A percentile compares a stretch with the other conserved stretches of the same genome.
Conservation (phyloP, 1,139 yeast genomes). For the Suhomyces bolitotheri region DNA sequence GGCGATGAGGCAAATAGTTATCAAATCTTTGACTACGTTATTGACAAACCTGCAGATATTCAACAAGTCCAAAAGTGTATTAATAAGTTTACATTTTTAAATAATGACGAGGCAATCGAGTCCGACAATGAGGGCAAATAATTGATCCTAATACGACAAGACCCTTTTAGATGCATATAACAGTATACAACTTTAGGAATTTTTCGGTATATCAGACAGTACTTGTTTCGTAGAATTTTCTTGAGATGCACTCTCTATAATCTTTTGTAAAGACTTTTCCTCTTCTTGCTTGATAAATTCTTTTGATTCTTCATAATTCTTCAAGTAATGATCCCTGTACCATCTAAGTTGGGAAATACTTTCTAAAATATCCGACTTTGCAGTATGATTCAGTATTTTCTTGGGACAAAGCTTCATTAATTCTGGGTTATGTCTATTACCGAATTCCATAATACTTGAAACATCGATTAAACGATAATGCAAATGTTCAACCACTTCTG, state of each 20-base stretch:
- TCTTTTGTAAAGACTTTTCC: neutral
- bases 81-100: conserved; percentile 18
- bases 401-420: conserved; percentile 59
- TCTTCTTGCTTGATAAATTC: conserved; percentile 15
- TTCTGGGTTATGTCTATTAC: conserved; percentile 71
- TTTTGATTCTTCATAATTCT: conserved; percentile 25
- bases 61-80: conserved; percentile 27
- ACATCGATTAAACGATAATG: conserved; percentile 90
- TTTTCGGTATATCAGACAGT: no score
- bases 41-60: conserved; percentile 71
- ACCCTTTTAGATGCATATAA: no score
- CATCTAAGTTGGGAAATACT: conserved; percentile 82
- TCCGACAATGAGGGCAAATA: conserved; percentile 15
- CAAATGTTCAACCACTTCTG: conserved; percentile 66
- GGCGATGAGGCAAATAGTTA: conserved; percentile 63
- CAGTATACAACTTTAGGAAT: no score
- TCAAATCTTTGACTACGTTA: conserved; percentile 65
- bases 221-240: no score
- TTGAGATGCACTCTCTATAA: neutral
- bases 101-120: conserved; percentile 33
- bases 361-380: conserved; percentile 82
- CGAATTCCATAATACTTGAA: conserved; percentile 76
- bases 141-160: no score
- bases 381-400: conserved; percentile 76
- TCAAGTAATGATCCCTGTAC: conserved; percentile 68